Evolutionary conservation across 2,329 filamentous ascomycete species (phyloP).

Genomic region (Cordyceps militaris): DNA sequence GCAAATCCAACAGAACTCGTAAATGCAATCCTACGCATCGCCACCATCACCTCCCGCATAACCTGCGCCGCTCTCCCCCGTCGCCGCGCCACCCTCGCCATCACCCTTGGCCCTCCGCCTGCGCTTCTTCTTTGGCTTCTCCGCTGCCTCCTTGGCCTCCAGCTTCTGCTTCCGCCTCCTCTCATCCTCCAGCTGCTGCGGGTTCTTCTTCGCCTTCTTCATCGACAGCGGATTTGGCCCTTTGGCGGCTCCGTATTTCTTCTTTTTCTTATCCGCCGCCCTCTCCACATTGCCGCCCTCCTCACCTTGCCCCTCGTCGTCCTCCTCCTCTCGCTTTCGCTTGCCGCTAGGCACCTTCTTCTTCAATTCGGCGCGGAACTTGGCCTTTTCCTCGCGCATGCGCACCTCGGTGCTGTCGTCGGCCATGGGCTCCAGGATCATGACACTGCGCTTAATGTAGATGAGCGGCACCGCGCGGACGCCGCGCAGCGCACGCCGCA

Average conservation of each 20-base stretch:
- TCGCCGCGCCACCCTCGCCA: constrained; percentile 20
- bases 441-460: constrained; percentile 72
- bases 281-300: constrained; percentile 18
- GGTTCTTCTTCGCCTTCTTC: constrained; percentile 58
- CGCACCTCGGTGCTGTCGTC: constrained; percentile 55
- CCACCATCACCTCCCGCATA: constrained; percentile 21
- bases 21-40: constrained; percentile 18
- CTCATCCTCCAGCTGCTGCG: constrained; percentile 17
- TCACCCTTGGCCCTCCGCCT: constrained; percentile 29
- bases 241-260: constrained; percentile 54
- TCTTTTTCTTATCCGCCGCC: constrained; percentile 44
- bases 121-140: constrained; percentile 29
- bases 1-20: neutral
- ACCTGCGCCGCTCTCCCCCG: constrained; percentile 20
- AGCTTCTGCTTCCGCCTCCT: constrained; percentile 18
- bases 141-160: constrained; percentile 17
- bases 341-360: constrained; percentile 42
- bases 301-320: constrained; percentile 35
- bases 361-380: constrained; percentile 65
- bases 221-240: constrained; percentile 64
- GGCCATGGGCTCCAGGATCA: constrained; percentile 67
- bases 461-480: constrained; percentile 68
- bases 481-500: constrained; percentile 56
- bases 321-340: constrained; percentile 34
- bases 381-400: constrained; percentile 62